Base-by-base conservation (phyloP, 805 yeast species). In the Cyberlindnera nakhonratchasimensis region DNA sequence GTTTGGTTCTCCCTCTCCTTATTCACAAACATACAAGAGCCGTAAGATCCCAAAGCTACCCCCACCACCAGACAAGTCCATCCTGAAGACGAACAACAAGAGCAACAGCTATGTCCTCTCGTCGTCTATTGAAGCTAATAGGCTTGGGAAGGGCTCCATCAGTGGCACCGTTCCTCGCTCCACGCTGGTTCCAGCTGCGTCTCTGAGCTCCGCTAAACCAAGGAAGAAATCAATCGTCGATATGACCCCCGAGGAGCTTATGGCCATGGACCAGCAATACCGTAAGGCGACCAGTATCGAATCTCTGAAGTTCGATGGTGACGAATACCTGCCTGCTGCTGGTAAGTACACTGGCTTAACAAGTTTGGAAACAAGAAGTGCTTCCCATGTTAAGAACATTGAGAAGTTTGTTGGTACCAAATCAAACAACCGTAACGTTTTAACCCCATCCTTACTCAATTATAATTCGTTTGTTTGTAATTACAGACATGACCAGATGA, bases 171-270 rank as follows among this genome's bases (percentile, higher is more conserved):
- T 24, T 6, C 39, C 41, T 18, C 39, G 43, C 17, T 28, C 37
- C 7, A 12, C 29, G 8, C 32, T 32, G 11, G 46, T 42, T 4
- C 43, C 45, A 2, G 46, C 40, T 3, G 18, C 29, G 19, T 28
- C 36, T 14, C 16, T 31, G 11, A 20, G 24, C 14, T 18, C 34
- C 10, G 20, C 24, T 20, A 24, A 22, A 17, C 31, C 24, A 9
- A 45, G 51, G 30, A 56, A 52, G 47, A 56, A 52, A 36, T 56
- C 61, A 0, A 29, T 56, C n/a, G 59, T 55, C 5, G 58, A 51
- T 11, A 46, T 57, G 56, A 48, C 58, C 2, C 34, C 47, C 18
- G 62, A 54, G 24, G 58, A 57, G 24, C 34, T 57, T 6, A 19
- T 52, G 12, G 59, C 59, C 1, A 43, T 53, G 49, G 62, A 57